These are phyloP conservation scores for Thamnidium elegans DNA, from an alignment of 192 early-diverging fungal species.

Conservation along the genomic window DNA sequence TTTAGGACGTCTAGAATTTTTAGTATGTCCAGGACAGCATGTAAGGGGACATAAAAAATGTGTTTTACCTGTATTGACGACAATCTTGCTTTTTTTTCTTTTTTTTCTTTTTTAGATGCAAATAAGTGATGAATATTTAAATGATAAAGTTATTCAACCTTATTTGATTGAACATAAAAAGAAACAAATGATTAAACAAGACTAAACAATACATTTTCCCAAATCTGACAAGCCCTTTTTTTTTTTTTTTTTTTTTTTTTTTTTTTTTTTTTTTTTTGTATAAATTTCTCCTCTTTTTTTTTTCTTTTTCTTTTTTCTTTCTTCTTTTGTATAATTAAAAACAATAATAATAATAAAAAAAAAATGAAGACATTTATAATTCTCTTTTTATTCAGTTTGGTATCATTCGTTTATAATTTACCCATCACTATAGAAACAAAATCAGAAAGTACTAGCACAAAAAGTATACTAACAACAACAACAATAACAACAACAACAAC, in stretches of 20 bases:
- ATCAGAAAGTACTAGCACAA: too few relatives aligned
- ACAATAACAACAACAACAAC: too few relatives aligned
- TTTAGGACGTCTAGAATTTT: slow-evolving; percentile 43
- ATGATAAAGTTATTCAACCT: slow-evolving; percentile 35
- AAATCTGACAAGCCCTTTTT: slow-evolving; percentile 6
- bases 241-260: slow-evolving; percentile 2
- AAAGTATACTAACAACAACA: too few relatives aligned
- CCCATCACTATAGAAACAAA: too few relatives aligned
- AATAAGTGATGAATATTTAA: slow-evolving; percentile 41
- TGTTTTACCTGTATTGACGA: background rate
- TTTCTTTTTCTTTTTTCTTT: background rate
- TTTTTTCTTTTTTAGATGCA: slow-evolving; percentile 35
- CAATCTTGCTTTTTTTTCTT: too few relatives aligned
- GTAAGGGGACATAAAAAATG: slow-evolving; percentile 35
- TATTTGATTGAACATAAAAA: slow-evolving; percentile 30
- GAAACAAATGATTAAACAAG: slow-evolving; percentile 3
- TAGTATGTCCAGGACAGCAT: slow-evolving; percentile 48
- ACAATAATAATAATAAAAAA: background rate
- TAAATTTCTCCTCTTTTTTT: background rate
- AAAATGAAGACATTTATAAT: slow-evolving; percentile 9
- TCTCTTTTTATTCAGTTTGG: background rate
- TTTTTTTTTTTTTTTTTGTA: background rate
- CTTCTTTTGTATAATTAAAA: slow-evolving; percentile 6
- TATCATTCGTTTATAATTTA: too few relatives aligned
- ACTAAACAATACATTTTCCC: slow-evolving; percentile 1